These are phyloP conservation scores for Ceratorhiza oryzae-sativae DNA, from an alignment of 1,284 basidiomycete species.

Conservation along the genomic window DNA sequence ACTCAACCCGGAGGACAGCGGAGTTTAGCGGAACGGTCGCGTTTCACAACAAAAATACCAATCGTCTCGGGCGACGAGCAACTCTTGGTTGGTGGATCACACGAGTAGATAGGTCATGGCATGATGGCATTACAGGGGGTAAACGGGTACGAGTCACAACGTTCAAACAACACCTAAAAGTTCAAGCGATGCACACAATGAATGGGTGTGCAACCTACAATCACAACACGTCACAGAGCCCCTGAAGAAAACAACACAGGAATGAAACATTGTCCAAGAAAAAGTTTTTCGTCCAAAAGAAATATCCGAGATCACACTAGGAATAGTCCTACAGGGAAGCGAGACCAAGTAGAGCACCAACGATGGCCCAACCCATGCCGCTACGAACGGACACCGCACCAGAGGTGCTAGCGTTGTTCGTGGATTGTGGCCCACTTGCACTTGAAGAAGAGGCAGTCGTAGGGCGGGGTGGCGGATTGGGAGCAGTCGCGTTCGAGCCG, in stretches of 20 bases:
- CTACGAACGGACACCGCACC: background rate
- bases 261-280: background rate
- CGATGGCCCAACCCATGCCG: background rate
- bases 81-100: background rate
- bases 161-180: background rate
- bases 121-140: background rate
- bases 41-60: background rate
- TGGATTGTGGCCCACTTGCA: background rate
- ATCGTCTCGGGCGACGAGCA: background rate
- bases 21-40: too few species aligned
- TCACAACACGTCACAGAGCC: background rate
- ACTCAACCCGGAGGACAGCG: too few species aligned
- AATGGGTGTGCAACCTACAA: constrained; percentile 1
- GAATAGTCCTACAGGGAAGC: background rate
- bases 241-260: background rate
- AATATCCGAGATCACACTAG: background rate
- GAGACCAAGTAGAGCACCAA: background rate
- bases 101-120: background rate
- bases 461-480: constrained; percentile 8
- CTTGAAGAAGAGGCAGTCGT: background rate
- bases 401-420: background rate
- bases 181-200: background rate
- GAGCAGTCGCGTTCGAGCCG: constrained; percentile 9
- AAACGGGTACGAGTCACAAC: background rate
- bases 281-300: background rate